phyloP scores from a whole-genome alignment of 1,284 basidiomycete species.

The Peniophora sp. region DNA sequence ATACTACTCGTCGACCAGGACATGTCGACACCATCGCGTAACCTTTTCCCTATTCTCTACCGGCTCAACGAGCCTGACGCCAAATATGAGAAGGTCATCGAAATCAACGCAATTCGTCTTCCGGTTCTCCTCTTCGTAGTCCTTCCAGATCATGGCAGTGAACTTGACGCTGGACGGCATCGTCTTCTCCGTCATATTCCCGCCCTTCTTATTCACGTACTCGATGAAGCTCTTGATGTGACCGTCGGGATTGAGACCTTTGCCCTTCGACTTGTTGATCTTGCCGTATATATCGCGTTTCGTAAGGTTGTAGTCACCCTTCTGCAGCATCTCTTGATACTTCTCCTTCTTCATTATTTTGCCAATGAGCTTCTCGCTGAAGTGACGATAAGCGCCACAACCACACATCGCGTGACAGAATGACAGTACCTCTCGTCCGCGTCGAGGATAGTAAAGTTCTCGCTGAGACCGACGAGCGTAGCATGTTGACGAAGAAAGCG shows the following conservation, averaged over 20 bases:
- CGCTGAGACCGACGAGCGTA: conserved; percentile 49
- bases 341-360: conserved; percentile 51
- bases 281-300: conserved; percentile 50
- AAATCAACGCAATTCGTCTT: conserved; percentile 79
- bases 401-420: background rate
- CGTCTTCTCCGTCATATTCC: conserved; percentile 1
- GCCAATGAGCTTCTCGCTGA: conserved; percentile 68
- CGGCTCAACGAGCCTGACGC: conserved; percentile 47
- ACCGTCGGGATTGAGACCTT: conserved; percentile 48
- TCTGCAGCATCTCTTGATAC: conserved; percentile 25
- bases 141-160: conserved; percentile 52
- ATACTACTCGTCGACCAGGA: conserved; percentile 88
- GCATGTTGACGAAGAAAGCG: conserved; percentile 65
- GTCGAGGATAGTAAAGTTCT: conserved; percentile 82
- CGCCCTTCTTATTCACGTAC: conserved; percentile 12
- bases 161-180: conserved; percentile 25
- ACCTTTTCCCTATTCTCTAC: conserved; percentile 52
- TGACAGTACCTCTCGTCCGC: conserved; percentile 67
- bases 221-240: conserved; percentile 20
- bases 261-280: conserved; percentile 81
- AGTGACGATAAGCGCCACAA: conserved; percentile 7
- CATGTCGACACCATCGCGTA: conserved; percentile 61
- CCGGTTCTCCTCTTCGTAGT: conserved; percentile 62
- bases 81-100: conserved; percentile 80
- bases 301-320: conserved; percentile 49